Evolutionary conservation across 108 stramenopile species (phyloP).

Genomic region (Pseudonitzschia multiseries): DNA sequence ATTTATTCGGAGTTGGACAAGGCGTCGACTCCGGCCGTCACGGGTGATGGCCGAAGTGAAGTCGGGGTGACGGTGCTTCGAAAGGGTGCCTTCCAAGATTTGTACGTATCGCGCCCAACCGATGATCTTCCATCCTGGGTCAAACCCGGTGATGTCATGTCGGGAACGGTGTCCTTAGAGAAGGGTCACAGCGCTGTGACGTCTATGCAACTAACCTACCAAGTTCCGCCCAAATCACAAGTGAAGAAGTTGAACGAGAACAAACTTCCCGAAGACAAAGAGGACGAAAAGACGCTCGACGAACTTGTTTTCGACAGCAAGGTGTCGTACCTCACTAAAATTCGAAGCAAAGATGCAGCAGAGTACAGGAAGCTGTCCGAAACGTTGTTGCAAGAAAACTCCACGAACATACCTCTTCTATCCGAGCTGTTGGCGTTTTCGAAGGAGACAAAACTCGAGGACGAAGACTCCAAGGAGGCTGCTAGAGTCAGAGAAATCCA

Average conservation of each 20-base stretch:
- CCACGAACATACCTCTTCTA: conserved; percentile 29
- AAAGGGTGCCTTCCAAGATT: conserved; percentile 35
- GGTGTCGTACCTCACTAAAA: conserved; percentile 19
- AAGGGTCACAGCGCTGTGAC: conserved; percentile 27
- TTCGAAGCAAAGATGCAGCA: conserved; percentile 22
- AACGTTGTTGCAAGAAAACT: conserved; percentile 24
- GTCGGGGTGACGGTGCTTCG: conserved; percentile 12
- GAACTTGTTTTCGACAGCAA: conserved; percentile 33
- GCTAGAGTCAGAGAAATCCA: conserved; percentile 21
- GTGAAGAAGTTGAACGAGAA: conserved; percentile 23
- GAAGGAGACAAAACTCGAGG: conserved; percentile 25
- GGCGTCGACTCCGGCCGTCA: conserved; percentile 37
- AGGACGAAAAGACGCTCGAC: conserved; percentile 26
- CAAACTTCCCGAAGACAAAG: conserved; percentile 23
- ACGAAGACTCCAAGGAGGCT: conserved; percentile 13
- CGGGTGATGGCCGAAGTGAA: conserved; percentile 10
- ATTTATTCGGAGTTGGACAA: conserved; percentile 33
- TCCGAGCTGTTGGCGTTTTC: conserved; percentile 35
- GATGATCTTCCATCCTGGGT: conserved; percentile 36
- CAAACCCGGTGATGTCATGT: conserved; percentile 37
- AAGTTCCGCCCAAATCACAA: conserved; percentile 24
- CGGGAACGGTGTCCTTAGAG: conserved; percentile 32
- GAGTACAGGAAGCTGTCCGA: conserved; percentile 31
- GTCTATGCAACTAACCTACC: conserved; percentile 25
- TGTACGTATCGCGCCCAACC: conserved; percentile 40